phyloP scores from a whole-genome alignment of 179 eudicot species.

The Monotropa hypopitys region DNA sequence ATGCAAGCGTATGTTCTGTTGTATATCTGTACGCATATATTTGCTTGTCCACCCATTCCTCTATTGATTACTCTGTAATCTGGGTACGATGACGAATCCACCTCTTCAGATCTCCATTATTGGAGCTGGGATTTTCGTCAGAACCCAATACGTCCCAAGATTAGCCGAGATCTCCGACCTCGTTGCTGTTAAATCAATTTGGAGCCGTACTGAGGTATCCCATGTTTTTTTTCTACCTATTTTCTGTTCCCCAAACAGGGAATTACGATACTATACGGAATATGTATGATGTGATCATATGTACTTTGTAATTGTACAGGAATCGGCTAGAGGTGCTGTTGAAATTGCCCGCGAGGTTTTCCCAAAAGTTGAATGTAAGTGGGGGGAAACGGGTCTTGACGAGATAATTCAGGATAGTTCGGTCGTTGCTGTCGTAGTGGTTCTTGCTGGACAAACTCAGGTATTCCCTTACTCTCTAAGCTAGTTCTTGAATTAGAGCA shows the following conservation, averaged over 20 bases:
- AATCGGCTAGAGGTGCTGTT: conserved; percentile 75
- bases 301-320: conserved; percentile 22
- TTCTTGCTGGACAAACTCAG: conserved; percentile 92
- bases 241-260: not conserved
- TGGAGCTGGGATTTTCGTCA: conserved; percentile 88
- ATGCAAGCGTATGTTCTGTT: no score
- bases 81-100: conserved; percentile 9
- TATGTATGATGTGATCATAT: not conserved
- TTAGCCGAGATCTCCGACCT: conserved; percentile 71
- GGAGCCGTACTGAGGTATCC: conserved; percentile 81
- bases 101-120: conserved; percentile 56
- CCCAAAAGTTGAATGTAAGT: conserved; percentile 58
- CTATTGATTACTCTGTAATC: not conserved
- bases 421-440: conserved; percentile 67
- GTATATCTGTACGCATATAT: not conserved
- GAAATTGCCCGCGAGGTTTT: conserved; percentile 53
- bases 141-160: conserved; percentile 67
- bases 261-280: not conserved
- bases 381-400: conserved; percentile 73
- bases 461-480: conserved; percentile 15
- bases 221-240: not conserved
- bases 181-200: conserved; percentile 52
- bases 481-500: not conserved
- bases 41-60: not conserved
- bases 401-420: conserved; percentile 56